A percentile compares a stretch with the other conserved stretches of the same genome.
phyloP scores from a whole-genome alignment of 371 early-diverging fungal genomes.

The Haplosporangium sp. region DNA sequence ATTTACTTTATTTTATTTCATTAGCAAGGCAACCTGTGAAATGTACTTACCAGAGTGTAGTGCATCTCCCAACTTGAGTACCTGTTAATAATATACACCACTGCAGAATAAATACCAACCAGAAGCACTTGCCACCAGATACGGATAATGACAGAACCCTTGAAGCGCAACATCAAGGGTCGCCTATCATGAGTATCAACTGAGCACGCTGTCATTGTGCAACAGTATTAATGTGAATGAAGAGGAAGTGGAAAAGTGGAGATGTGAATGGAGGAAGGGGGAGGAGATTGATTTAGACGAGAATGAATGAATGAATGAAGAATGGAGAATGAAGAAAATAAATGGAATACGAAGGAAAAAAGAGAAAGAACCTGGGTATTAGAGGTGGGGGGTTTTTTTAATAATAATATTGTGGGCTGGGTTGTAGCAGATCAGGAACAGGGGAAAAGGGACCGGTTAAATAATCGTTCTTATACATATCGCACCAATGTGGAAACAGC shows the following conservation, averaged over 20 bases:
- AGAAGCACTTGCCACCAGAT: conserved; percentile 44
- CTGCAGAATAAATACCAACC: conserved; percentile 21
- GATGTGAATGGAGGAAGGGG: background rate
- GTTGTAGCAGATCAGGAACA: background rate
- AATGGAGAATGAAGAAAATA: background rate
- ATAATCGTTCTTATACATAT: background rate
- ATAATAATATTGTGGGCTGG: too few relatives aligned
- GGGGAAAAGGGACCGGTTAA: background rate
- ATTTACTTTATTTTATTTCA: too few relatives aligned
- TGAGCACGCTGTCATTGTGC: conserved; percentile 21
- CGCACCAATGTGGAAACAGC: background rate
- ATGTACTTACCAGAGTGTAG: conserved; percentile 17
- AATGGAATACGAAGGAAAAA: background rate
- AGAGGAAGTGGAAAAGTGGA: background rate
- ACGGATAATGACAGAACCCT: conserved; percentile 34
- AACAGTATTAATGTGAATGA: background rate
- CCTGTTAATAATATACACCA: conserved; percentile 22
- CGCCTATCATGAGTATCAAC: conserved; percentile 18
- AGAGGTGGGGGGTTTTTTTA: too few relatives aligned
- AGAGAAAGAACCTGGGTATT: background rate
- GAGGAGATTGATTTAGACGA: background rate
- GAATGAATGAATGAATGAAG: background rate
- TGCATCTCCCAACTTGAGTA: conserved; percentile 32
- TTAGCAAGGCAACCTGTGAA: background rate
- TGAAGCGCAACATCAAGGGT: conserved; percentile 40